Percentiles rank a stretch among this genome's conserved stretches.
phyloP scores from a whole-genome alignment of 306 rosid genomes.

The Arachis stenosperma region DNA sequence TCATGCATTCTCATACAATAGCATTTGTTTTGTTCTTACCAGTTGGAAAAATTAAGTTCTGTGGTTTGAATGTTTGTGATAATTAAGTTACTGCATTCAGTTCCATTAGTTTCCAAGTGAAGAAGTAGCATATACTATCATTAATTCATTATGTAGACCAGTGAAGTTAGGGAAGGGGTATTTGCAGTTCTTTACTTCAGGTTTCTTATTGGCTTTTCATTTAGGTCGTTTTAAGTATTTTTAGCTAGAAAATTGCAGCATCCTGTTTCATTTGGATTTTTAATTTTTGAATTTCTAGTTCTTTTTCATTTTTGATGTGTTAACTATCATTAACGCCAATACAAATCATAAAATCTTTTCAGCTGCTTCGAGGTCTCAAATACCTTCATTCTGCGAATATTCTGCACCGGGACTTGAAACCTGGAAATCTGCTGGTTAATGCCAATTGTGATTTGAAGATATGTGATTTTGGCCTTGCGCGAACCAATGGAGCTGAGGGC shows the following conservation, averaged over 20 bases:
- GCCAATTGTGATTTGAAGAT: constrained; percentile 82
- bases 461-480: constrained; percentile 86
- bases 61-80: constrained; percentile 2
- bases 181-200: background rate
- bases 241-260: background rate
- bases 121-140: background rate
- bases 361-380: constrained; percentile 86
- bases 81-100: constrained; percentile 16
- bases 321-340: constrained; percentile 14
- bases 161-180: constrained; percentile 17
- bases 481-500: constrained; percentile 64
- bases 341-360: constrained; percentile 38
- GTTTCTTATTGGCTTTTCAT: constrained; percentile 1
- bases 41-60: constrained; percentile 7
- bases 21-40: background rate
- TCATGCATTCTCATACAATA: constrained; percentile 18
- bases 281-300: background rate
- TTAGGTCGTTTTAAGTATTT: constrained; percentile 20
- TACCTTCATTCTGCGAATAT: constrained; percentile 86
- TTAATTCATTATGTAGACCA: background rate
- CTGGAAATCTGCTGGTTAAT: constrained; percentile 81
- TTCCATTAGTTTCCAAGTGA: constrained; percentile 9
- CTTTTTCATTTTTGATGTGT: background rate
- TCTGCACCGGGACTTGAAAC: constrained; percentile 92
- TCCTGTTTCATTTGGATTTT: background rate